phyloP scores from a whole-genome alignment of 2,329 filamentous ascomycete genomes.

The Aspergillus pseudoviridinutans region DNA sequence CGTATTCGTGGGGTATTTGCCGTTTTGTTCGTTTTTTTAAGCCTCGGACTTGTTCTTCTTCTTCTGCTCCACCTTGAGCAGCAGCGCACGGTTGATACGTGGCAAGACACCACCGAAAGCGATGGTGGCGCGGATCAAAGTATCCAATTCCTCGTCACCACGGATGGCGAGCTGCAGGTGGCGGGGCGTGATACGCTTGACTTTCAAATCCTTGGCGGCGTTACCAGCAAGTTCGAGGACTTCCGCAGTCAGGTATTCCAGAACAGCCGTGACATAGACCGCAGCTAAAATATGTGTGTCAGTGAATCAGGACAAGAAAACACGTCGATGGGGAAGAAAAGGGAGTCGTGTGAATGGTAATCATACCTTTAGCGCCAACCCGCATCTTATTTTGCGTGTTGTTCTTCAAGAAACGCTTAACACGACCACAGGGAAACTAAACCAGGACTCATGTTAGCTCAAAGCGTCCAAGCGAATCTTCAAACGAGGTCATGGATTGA shows the following conservation, averaged over 20 bases:
- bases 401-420: conserved; percentile 99
- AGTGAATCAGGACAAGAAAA: conserved; percentile 5
- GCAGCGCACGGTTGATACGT: conserved; percentile 94
- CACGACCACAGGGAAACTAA: conserved; percentile 98
- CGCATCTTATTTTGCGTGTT: conserved; percentile 99
- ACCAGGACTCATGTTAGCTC: conserved; percentile 21
- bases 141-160: conserved; percentile 97
- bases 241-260: conserved; percentile 97
- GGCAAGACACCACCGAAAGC: conserved; percentile 97
- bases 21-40: conserved; percentile 17
- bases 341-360: background rate
- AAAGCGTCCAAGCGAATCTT: conserved; percentile 13
- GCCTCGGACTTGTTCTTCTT: conserved; percentile 67
- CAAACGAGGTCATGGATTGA: background rate
- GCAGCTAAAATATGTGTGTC: conserved; percentile 55
- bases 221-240: conserved; percentile 97
- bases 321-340: background rate
- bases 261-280: conserved; percentile 95
- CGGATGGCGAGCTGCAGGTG: conserved; percentile 97
- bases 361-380: conserved; percentile 79
- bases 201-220: conserved; percentile 98
- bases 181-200: conserved; percentile 98
- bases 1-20: conserved; percentile 21
- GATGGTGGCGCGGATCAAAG: conserved; percentile 93
- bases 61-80: conserved; percentile 96